Evolutionary conservation across 306 rosid species (phyloP), one percentile per base, ranked within the genome.

Genomic region (Crotalaria pallida): DNA sequence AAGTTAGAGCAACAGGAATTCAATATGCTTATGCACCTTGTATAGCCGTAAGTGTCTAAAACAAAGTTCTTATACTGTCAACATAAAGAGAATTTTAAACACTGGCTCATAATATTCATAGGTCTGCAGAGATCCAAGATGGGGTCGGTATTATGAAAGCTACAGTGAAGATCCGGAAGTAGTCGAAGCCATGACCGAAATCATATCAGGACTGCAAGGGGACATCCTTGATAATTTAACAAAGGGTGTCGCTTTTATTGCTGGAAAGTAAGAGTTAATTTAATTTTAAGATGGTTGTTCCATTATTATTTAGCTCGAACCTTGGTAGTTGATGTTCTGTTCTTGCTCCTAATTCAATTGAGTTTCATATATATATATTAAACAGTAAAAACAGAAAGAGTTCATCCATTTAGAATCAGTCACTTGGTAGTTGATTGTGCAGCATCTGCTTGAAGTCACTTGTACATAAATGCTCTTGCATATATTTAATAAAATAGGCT

Each of bases 101-200:
- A 0, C n/a, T 59, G 43, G 33, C 63, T 48, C 22, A 48, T 43
- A 40, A 1, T 41, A 18, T 79, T 55, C n/a, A 41, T 58, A 83
- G 87, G 87, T 83, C 1, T 83, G 87, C 69, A 79, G 87, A 73
- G 87, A 83, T 79, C 87, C 87, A 18, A 79, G 87, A 52, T 79
- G 87, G 87, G 87, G 87, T 62, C 79, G 87, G 21, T 83, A 84
- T 57, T 83, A 72, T 6, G 87, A 83, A 67, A 83, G 87, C 50
- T 83, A 79, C 80, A 72, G 87, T 13, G 87, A 83, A 72, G 87
- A 76, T 76, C 82, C 80, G 33, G 26, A 49, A 62, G 1, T 79
- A 49, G 84, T 83, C 57, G 66, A 80, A 72, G 77, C 75, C 10
- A 83, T 80, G 87, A 76, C 87, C 57, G 80, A 83, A 67, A 43